Evolutionary conservation across 73 alveolate species (phyloP), one percentile per base, ranked within the genome.

Genomic region (Tetrahymena borealis): DNA sequence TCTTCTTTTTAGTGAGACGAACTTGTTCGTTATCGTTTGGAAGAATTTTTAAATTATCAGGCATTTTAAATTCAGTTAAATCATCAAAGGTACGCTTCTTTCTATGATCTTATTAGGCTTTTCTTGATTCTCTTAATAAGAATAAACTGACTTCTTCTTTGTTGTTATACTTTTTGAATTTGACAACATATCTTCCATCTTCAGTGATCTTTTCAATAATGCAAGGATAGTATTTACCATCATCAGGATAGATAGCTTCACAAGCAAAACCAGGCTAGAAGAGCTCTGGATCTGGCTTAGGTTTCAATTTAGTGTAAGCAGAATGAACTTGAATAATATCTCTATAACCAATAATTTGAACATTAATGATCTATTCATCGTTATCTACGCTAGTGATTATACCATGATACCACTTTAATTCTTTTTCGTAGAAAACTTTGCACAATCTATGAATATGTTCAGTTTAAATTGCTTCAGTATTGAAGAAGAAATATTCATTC

Each of bases 381-480:
- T 91, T 78, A 78, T 92, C 95, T 11, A 92, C 90, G 33, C 20
- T 36, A 78, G 90, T 36, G 11, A 92, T 41, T 16, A 78, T 92
- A 11, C 92, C 95, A 92, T 92, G 90, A 79, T 92, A 92, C 95
- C 95, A 92, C 90, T 92, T 92, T n/a, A 41, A 38, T 15, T 92
- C 95, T 9, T 33, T 78, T 92, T 92, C 95, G 39, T 78, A 79
- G 38, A 78, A 92, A 36, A 91, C 95, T 33, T 92, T 92, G 28
- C 90, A 78, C 43, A 92, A 92, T 92, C 90, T 92, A 38, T 92
- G 79, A 36, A 92, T 78, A 38, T 92, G 92, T 78, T 92, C 95
- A 35, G 92, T 38, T 78, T 92, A 38, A 18, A 92, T 41, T 60
- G 92, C 90, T 39, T 92, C 90, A 31, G 90, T 79, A 32, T 41